These are phyloP conservation scores for Paramecium biaurelia DNA, from an alignment of 73 alveolate species.

Conservation along the genomic window DNA sequence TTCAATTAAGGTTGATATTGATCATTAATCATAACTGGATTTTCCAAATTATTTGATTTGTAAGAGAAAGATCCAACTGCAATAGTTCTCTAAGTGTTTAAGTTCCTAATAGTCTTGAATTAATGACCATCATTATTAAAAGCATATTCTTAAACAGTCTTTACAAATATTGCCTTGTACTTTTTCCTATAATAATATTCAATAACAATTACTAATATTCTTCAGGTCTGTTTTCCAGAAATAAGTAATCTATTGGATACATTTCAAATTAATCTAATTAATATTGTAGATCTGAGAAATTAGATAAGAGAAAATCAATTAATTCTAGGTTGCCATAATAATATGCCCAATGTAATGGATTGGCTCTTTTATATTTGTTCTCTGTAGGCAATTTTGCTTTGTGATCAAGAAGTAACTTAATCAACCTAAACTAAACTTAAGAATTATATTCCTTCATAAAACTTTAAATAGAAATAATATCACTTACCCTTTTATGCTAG, in stretches of 20 bases:
- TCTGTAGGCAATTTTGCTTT: background rate
- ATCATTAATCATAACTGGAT: background rate
- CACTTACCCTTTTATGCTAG: background rate
- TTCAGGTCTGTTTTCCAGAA: slow-evolving; percentile 6
- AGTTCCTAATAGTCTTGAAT: background rate
- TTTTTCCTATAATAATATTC: background rate
- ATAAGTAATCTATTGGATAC: slow-evolving; percentile 33
- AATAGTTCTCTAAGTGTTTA: background rate
- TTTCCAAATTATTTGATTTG: background rate
- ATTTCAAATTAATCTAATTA: background rate
- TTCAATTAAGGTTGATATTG: background rate
- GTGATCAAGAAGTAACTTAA: background rate
- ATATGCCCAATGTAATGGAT: slow-evolving; percentile 51
- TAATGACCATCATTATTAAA: background rate
- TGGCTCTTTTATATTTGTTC: background rate
- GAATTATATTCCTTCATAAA: background rate
- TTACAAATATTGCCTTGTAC: background rate
- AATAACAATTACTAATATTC: background rate
- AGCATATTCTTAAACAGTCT: background rate
- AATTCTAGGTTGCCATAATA: background rate
- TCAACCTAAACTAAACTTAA: background rate
- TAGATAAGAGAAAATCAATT: background rate
- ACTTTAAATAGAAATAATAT: background rate
- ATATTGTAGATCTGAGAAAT: background rate
- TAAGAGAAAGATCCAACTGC: background rate